Conservation (phyloP, 192 early-diverging fungal species). For the Coemansia sp. region DNA sequence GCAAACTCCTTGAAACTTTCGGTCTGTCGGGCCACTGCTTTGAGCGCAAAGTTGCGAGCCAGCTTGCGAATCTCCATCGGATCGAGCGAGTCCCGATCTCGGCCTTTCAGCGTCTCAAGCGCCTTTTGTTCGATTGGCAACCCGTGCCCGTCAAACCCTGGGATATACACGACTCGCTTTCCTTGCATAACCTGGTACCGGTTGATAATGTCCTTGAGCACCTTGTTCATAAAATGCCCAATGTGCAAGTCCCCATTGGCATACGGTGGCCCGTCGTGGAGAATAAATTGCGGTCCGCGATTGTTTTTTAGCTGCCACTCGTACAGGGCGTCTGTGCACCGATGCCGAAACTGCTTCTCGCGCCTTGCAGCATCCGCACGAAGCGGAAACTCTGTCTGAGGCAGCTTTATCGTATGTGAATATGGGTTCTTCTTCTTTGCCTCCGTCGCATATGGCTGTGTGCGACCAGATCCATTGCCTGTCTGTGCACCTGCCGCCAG, state of each 20-base stretch:
- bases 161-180: slow-evolving; percentile 68
- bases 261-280: slow-evolving; percentile 83
- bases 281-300: slow-evolving; percentile 65
- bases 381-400: slow-evolving; percentile 69
- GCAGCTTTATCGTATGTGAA: slow-evolving; percentile 63
- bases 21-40: slow-evolving; percentile 61
- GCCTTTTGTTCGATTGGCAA: slow-evolving; percentile 82
- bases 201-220: slow-evolving; percentile 78
- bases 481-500: slow-evolving; percentile 1
- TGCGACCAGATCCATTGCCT: background rate
- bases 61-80: slow-evolving; percentile 40
- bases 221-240: slow-evolving; percentile 79
- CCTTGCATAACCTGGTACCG: slow-evolving; percentile 71
- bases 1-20: slow-evolving; percentile 62
- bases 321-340: slow-evolving; percentile 67
- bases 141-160: slow-evolving; percentile 82
- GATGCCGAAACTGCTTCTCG: slow-evolving; percentile 60
- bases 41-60: slow-evolving; percentile 62
- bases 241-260: slow-evolving; percentile 75
- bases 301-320: slow-evolving; percentile 73
- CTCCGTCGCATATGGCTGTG: background rate
- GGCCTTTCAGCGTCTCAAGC: slow-evolving; percentile 56
- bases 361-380: slow-evolving; percentile 62
- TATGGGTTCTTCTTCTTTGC: slow-evolving; percentile 27
- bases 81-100: slow-evolving; percentile 29